Conservation (phyloP, 352 stramenopile genomes). For the Phytophthora pistaciae region DNA sequence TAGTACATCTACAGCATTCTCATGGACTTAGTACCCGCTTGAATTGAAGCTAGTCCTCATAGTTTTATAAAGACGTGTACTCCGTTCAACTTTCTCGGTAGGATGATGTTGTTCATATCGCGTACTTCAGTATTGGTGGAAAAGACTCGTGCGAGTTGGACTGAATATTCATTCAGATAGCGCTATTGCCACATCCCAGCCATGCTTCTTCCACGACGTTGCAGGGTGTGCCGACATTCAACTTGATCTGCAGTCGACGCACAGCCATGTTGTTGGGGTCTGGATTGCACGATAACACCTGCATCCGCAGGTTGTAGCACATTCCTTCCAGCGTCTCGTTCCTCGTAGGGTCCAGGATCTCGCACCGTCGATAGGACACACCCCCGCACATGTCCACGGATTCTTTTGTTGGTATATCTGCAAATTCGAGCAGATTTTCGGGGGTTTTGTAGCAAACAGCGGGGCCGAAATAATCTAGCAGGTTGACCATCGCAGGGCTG, state of each 20-base stretch:
- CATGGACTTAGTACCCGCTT: too few relatives aligned
- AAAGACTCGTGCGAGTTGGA: background rate
- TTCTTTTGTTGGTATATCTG: slow-evolving; percentile 29
- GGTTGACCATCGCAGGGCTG: slow-evolving; percentile 12
- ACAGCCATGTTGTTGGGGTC: slow-evolving; percentile 30
- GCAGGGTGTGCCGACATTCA: slow-evolving; percentile 21
- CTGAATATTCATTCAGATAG: background rate
- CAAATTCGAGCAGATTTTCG: slow-evolving; percentile 26
- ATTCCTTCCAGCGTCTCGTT: slow-evolving; percentile 18
- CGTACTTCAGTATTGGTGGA: too few relatives aligned
- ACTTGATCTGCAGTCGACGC: slow-evolving; percentile 25
- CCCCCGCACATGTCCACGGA: slow-evolving; percentile 27
- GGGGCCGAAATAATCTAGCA: slow-evolving; percentile 12
- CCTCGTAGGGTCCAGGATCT: slow-evolving; percentile 12
- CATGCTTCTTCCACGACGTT: slow-evolving; percentile 25
- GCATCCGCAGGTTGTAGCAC: slow-evolving; percentile 35
- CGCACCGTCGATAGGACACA: slow-evolving; percentile 25
- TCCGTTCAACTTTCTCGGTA: too few relatives aligned
- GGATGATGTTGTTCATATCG: too few relatives aligned
- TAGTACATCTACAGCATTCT: too few relatives aligned
- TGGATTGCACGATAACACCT: slow-evolving; percentile 33
- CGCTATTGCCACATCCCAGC: slow-evolving; percentile 18
- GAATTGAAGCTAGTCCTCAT: too few relatives aligned
- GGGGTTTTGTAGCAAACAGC: slow-evolving; percentile 23
- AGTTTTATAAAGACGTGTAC: too few relatives aligned